Evolutionary conservation across 108 stramenopile genomes (phyloP).

Genomic region (Pseudonitzschia delicatissima): DNA sequence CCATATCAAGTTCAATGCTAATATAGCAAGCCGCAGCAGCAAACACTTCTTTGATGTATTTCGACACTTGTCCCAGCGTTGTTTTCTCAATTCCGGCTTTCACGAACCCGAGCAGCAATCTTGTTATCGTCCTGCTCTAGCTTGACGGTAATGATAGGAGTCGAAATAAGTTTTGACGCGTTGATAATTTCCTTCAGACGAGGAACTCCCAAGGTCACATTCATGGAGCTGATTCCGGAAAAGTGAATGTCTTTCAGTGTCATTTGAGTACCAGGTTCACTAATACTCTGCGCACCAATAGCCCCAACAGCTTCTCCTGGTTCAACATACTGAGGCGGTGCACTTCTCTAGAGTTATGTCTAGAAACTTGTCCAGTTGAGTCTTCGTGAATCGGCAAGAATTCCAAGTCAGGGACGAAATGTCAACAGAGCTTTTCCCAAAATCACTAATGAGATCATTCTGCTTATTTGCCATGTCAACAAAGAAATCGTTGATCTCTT

Average conservation of each 20-base stretch:
- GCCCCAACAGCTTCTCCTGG: conserved; percentile 98
- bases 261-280: conserved; percentile 98
- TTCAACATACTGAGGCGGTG: conserved; percentile 73
- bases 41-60: conserved; percentile 96
- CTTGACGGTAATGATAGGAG: conserved; percentile 98
- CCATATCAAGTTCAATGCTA: conserved; percentile 90
- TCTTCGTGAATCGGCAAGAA: conserved; percentile 70
- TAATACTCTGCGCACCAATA: conserved; percentile 95
- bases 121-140: conserved; percentile 87
- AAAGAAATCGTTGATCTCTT: conserved; percentile 72
- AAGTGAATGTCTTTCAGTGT: conserved; percentile 99
- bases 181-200: conserved; percentile 99
- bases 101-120: conserved; percentile 89
- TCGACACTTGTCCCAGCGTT: conserved; percentile 90
- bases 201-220: conserved; percentile 99
- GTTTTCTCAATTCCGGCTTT: conserved; percentile 98
- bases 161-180: conserved; percentile 95
- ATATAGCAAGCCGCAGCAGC: conserved; percentile 73
- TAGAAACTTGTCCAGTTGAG: conserved; percentile 74
- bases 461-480: conserved; percentile 52
- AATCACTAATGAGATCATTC: conserved; percentile 34
- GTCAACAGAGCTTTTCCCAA: conserved; percentile 6
- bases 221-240: conserved; percentile 99
- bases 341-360: conserved; percentile 78
- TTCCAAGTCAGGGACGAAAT: conserved; percentile 47